Base-by-base conservation (phyloP, 2,329 filamentous ascomycete genomes). In the Botryotinia convoluta region DNA sequence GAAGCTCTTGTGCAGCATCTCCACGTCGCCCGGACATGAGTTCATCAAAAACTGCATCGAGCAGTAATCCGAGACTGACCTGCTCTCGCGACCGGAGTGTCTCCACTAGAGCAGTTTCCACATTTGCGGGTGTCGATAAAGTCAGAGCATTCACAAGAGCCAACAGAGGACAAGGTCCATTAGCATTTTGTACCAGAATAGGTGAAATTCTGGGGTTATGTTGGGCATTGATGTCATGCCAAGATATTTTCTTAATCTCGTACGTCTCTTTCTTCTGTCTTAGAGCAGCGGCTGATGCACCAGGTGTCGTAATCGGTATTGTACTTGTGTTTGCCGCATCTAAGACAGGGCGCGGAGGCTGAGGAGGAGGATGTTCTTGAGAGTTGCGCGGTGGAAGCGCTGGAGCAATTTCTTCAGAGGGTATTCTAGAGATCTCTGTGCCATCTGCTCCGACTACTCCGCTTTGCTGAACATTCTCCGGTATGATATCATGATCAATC, bases 91-190 rank as follows among this genome's bases (percentile, higher is more conserved):
- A 91, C 54, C 90, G 86, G 20, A 99, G 84, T 0, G 92, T 91
- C 75, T 95, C 92, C 0, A 95, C 88, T 29, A 98, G 86, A 0
- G 92, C 91, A 0, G 94, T 92, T 48, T 92, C 85, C 68, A 81
- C 81, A 32, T 89, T 86, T 5, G 90, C 85, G 1, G 92, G 91
- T 0, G 94, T 95, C 4, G 94, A 95, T 72, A 99, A 84, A 0
- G 94, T 92, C 26, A 99, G 86, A 1, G 95, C 95, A 81, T 99
- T 99, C 74, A 98, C 95, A 8, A 99, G 86, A 3, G 96, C 96
- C 39, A 99, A 89, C 22, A 99, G 84, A 1, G 96, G 96, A 82
- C 96, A 99, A 1, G 96, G 96, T 0, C 96, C 96, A 79, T 99
- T 99, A 73, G 91, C 90, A 78, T 98, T 98, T 80, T 99, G 95